These are phyloP conservation scores for Herpetospermum pedunculosum DNA, from an alignment of 306 rosid species.

Conservation along the genomic window DNA sequence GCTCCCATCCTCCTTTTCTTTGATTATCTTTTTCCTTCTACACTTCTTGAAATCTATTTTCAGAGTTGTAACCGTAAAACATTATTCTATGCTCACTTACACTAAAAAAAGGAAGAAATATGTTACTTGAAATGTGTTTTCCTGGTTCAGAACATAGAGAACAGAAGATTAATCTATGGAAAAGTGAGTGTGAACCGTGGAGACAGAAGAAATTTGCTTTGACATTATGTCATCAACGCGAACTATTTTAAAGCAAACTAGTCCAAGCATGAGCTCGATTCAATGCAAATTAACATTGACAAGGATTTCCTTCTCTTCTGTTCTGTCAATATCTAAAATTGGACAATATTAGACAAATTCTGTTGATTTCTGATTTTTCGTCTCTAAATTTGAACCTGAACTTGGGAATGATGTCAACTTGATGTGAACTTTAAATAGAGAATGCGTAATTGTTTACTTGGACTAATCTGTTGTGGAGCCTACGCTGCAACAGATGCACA, in stretches of 20 bases:
- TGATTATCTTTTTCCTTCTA: conserved; percentile 5
- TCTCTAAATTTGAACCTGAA: no score
- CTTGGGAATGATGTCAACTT: no score
- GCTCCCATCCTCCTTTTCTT: neutral
- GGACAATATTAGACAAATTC: neutral
- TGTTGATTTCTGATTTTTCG: no score
- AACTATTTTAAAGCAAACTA: neutral
- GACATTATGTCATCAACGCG: neutral
- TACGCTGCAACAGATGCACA: no score
- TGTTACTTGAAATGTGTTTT: neutral
- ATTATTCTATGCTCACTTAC: neutral
- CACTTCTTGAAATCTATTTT: neutral
- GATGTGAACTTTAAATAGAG: no score
- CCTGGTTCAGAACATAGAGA: neutral
- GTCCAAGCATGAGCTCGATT: neutral
- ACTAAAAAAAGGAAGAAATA: neutral
- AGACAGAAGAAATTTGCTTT: neutral
- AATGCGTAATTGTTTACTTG: no score
- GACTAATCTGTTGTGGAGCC: no score
- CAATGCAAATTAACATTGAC: neutral
- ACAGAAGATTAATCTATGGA: neutral
- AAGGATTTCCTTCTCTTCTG: neutral
- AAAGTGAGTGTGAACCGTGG: neutral
- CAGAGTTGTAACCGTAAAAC: neutral
- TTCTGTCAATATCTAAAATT: neutral